These are phyloP conservation scores for Gaultheria prostrata DNA, from an alignment of 148 eudicot species.

Conservation along the genomic window DNA sequence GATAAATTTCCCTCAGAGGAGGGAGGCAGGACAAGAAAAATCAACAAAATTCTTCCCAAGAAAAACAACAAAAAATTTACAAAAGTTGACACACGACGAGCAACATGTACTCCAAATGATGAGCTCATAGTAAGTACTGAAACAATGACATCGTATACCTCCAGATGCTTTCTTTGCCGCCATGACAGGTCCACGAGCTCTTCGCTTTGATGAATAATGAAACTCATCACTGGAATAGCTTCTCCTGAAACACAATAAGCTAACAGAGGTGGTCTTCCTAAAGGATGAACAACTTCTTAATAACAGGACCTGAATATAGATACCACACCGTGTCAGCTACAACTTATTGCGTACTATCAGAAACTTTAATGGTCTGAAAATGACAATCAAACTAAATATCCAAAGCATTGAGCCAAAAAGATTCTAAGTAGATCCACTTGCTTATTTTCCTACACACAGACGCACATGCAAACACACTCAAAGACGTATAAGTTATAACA, in stretches of 20 bases:
- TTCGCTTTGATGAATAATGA: slow-evolving; percentile 62
- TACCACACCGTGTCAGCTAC: slow-evolving; percentile 13
- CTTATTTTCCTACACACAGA: neutral
- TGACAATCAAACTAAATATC: neutral
- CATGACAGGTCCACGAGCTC: slow-evolving; percentile 97
- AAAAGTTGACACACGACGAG: neutral
- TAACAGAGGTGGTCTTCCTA: slow-evolving; percentile 47
- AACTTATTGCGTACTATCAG: neutral
- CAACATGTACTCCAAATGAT: neutral
- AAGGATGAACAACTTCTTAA: slow-evolving; percentile 57
- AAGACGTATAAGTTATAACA: neutral
- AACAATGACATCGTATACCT: slow-evolving; percentile 40
- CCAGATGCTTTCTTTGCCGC: slow-evolving; percentile 77
- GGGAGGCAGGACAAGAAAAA: neutral
- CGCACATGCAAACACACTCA: neutral
- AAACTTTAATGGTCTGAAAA: slow-evolving; percentile 3
- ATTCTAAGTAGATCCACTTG: neutral
- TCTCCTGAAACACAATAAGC: slow-evolving; percentile 46
- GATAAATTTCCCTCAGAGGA: neutral
- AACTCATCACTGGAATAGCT: slow-evolving; percentile 42
- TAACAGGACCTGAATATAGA: slow-evolving; percentile 48
- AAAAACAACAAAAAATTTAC: neutral
- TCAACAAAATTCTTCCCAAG: neutral
- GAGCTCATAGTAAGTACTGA: neutral
- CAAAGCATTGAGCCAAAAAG: neutral